phyloP scores from a whole-genome alignment of 1,284 basidiomycete species.

The Porphyrellus sp. region DNA sequence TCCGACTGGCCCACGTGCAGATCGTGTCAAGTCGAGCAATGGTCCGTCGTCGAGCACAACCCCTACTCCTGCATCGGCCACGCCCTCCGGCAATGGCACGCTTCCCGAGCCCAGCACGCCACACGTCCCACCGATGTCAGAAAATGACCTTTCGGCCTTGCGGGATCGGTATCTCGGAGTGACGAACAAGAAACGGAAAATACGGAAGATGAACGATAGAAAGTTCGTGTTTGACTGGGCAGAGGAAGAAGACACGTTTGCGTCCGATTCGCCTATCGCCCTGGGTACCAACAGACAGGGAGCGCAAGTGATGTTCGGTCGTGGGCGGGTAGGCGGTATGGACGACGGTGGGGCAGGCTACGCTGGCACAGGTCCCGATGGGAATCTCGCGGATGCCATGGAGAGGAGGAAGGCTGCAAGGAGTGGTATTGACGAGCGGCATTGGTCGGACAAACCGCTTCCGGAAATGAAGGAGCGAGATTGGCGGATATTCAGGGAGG shows the following conservation, averaged over 20 bases:
- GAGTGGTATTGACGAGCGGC: slow-evolving; percentile 83
- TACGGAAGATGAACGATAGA: slow-evolving; percentile 90
- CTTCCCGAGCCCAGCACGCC: slow-evolving; percentile 39
- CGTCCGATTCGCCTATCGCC: slow-evolving; percentile 61
- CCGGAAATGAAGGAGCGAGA: slow-evolving; percentile 96
- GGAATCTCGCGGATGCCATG: slow-evolving; percentile 72
- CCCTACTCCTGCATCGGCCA: slow-evolving; percentile 41
- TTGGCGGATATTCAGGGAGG: slow-evolving; percentile 98
- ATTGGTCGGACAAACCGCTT: slow-evolving; percentile 96
- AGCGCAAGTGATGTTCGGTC: slow-evolving; percentile 83
- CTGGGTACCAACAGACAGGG: slow-evolving; percentile 69
- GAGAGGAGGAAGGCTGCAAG: slow-evolving; percentile 82
- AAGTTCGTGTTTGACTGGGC: slow-evolving; percentile 99
- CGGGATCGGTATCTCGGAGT: slow-evolving; percentile 89
- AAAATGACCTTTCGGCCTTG: slow-evolving; percentile 72
- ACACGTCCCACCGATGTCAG: slow-evolving; percentile 70
- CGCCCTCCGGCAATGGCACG: slow-evolving; percentile 34
- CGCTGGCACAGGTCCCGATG: slow-evolving; percentile 35
- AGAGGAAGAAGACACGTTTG: slow-evolving; percentile 86
- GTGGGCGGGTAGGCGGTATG: slow-evolving; percentile 81
- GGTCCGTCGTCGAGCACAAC: slow-evolving; percentile 33
- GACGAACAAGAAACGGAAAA: slow-evolving; percentile 88
- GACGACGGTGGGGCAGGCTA: slow-evolving; percentile 58
- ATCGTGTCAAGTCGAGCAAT: slow-evolving; percentile 47
- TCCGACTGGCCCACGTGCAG: slow-evolving; percentile 82